These are phyloP conservation scores for Ceriops decandra DNA, from an alignment of 345 rosid genomes.

Conservation along the genomic window DNA sequence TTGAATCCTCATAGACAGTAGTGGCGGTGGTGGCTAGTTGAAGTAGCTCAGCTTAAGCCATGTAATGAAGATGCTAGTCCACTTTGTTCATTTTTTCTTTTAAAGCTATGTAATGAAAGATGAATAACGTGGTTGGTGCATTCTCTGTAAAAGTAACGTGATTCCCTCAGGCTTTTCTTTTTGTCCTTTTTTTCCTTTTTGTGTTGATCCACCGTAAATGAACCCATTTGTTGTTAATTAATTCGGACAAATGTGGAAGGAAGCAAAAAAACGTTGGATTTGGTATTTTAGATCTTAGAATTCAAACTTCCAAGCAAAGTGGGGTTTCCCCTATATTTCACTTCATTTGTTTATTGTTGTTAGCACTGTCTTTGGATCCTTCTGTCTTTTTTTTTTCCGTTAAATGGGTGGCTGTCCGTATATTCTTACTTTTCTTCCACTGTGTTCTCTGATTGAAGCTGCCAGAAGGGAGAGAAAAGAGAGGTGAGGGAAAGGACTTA, in stretches of 20 bases:
- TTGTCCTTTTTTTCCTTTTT: not conserved
- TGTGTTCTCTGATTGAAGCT: not conserved
- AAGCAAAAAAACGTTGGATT: slow-evolving; percentile 34
- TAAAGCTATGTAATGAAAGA: too few relatives aligned
- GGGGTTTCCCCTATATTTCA: not conserved
- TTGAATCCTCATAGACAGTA: slow-evolving; percentile 60
- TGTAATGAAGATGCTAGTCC: not conserved
- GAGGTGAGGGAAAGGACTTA: not conserved
- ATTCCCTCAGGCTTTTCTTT: not conserved
- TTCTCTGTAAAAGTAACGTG: slow-evolving; percentile 30
- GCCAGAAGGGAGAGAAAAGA: slow-evolving; percentile 2
- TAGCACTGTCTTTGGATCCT: slow-evolving; percentile 8
- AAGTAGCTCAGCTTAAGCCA: not conserved
- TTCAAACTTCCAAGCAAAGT: slow-evolving; percentile 16
- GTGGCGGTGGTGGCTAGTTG: slow-evolving; percentile 3
- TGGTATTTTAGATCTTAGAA: slow-evolving; percentile 27
- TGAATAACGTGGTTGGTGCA: slow-evolving; percentile 6
- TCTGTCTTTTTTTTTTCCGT: not conserved
- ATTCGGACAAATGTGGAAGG: not conserved
- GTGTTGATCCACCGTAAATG: not conserved
- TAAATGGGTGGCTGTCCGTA: slow-evolving; percentile 11
- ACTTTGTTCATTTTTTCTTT: not conserved
- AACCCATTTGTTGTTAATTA: not conserved
- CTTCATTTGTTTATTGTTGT: not conserved
- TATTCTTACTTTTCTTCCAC: slow-evolving; percentile 6